phyloP scores from a whole-genome alignment of 371 early-diverging fungal genomes.

The Syncephalastrum monosporum region DNA sequence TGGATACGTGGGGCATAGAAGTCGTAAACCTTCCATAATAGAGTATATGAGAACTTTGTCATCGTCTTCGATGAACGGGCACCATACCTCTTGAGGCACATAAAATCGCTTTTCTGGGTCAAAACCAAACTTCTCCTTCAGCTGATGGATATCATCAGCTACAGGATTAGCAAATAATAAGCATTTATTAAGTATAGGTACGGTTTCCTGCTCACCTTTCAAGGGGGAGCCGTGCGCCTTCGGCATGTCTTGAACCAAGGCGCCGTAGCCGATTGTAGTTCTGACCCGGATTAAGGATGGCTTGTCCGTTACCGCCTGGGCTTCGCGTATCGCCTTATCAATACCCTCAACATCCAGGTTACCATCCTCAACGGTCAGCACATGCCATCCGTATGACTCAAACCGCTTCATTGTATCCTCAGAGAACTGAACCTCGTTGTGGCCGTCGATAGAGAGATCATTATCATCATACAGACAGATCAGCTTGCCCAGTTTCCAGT shows the following conservation, averaged over 20 bases:
- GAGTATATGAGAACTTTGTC: not conserved
- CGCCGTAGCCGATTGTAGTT: slow-evolving; percentile 86
- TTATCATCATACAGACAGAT: slow-evolving; percentile 97
- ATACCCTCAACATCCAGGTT: slow-evolving; percentile 77
- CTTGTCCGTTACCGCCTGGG: slow-evolving; percentile 82
- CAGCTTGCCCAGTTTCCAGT: slow-evolving; percentile 90
- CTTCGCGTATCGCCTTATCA: slow-evolving; percentile 70
- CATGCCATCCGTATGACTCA: slow-evolving; percentile 95
- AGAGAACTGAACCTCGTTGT: slow-evolving; percentile 86
- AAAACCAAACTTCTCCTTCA: slow-evolving; percentile 84
- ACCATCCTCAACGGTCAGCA: slow-evolving; percentile 78
- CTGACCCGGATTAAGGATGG: slow-evolving; percentile 86
- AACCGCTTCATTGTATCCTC: slow-evolving; percentile 93
- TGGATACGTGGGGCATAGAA: slow-evolving; percentile 57
- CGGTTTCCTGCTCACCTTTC: slow-evolving; percentile 4
- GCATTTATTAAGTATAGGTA: slow-evolving; percentile 35
- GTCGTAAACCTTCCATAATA: slow-evolving; percentile 42
- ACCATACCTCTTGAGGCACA: slow-evolving; percentile 47
- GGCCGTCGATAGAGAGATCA: slow-evolving; percentile 94
- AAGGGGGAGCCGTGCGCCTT: slow-evolving; percentile 83
- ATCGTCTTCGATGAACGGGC: not conserved
- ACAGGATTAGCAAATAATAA: slow-evolving; percentile 29
- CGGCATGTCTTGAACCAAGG: slow-evolving; percentile 77
- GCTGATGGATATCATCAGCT: slow-evolving; percentile 80
- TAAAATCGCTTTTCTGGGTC: slow-evolving; percentile 66